Evolutionary conservation across 768 basidiomycete species (phyloP).

Genomic region (Amanita thiersii): DNA sequence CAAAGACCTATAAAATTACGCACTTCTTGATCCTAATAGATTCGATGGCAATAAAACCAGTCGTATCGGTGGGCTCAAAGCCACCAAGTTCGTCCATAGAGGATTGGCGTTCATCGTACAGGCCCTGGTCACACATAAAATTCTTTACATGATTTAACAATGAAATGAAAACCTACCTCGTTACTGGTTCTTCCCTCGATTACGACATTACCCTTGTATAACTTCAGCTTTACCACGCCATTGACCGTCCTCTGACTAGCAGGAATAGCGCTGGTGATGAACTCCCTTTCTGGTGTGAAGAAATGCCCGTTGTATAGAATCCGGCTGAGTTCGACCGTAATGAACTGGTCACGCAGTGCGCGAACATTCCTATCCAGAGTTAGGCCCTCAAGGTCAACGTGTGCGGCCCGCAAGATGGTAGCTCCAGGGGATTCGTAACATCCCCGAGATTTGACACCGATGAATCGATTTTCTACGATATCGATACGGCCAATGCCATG

Average conservation of each 20-base stretch:
- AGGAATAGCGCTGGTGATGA: conserved; percentile 83
- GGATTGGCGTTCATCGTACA: conserved; percentile 92
- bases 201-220: conserved; percentile 95
- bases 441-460: conserved; percentile 98
- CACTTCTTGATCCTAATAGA: conserved; percentile 98
- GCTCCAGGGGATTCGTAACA: conserved; percentile 98
- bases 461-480: conserved; percentile 99
- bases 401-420: conserved; percentile 90
- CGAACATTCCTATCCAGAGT: conserved; percentile 98
- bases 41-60: conserved; percentile 96
- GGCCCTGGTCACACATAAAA: conserved; percentile 39
- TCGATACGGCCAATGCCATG: conserved; percentile 97
- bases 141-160: not conserved
- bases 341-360: conserved; percentile 88
- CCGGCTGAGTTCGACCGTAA: conserved; percentile 81
- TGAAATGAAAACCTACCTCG: conserved; percentile 42
- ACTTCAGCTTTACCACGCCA: conserved; percentile 80
- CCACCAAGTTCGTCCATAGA: conserved; percentile 99
- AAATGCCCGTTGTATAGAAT: conserved; percentile 99
- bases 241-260: conserved; percentile 96
- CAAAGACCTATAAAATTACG: conserved; percentile 18
- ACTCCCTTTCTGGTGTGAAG: conserved; percentile 99
- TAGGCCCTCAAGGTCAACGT: conserved; percentile 94
- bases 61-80: conserved; percentile 92
- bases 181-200: conserved; percentile 87